phyloP scores from a whole-genome alignment of 2,329 filamentous ascomycete species.

The Nakataea oryzae region DNA sequence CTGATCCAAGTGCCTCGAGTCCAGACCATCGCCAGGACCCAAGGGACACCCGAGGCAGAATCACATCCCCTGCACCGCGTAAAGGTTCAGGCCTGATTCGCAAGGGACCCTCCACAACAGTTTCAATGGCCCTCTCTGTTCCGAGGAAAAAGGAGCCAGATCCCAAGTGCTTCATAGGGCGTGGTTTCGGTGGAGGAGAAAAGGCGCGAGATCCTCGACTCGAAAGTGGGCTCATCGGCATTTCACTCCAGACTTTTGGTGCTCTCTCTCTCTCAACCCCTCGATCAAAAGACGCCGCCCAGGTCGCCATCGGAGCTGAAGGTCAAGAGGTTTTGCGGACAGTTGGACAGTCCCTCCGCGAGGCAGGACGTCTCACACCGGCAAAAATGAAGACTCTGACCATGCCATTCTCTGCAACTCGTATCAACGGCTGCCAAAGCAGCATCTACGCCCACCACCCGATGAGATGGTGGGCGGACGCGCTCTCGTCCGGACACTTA shows the following conservation, averaged over 20 bases:
- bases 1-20: neutral
- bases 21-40: neutral
- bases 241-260: neutral
- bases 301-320: neutral
- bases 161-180: slow-evolving; percentile 4
- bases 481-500: neutral
- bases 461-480: neutral
- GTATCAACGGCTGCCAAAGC: neutral
- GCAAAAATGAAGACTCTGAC: neutral
- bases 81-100: slow-evolving; percentile 3
- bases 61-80: slow-evolving; percentile 4
- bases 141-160: neutral
- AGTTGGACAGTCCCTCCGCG: neutral
- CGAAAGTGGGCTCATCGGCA: neutral
- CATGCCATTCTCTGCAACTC: neutral
- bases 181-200: neutral
- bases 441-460: neutral
- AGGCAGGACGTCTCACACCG: neutral
- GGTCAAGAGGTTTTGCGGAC: neutral
- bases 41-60: too few relatives aligned
- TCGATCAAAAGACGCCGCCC: neutral
- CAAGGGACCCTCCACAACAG: slow-evolving; percentile 4
- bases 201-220: neutral
- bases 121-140: slow-evolving; percentile 1
- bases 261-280: neutral